Conservation (phyloP, 768 basidiomycete species). For the Coprinopsis strossmayeri region DNA sequence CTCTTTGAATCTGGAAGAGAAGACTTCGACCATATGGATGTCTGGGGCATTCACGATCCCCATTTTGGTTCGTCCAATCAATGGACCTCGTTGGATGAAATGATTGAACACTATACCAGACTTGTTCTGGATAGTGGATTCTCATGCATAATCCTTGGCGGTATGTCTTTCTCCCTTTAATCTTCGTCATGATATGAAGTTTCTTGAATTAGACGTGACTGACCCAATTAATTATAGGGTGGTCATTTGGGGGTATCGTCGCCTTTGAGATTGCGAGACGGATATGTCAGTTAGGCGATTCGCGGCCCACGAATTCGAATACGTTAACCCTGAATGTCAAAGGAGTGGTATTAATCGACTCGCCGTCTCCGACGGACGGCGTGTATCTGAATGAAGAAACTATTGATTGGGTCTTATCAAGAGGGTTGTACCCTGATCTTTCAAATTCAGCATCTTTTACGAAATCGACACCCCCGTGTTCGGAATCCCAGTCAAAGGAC, state of each 20-base stretch:
- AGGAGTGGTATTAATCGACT: neutral
- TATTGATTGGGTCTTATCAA: neutral
- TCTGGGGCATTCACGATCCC: constrained; percentile 62
- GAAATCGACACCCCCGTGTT: neutral
- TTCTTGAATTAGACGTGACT: no score
- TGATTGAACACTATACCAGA: constrained; percentile 47
- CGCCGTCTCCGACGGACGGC: neutral
- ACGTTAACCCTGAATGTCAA: neutral
- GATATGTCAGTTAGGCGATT: no score
- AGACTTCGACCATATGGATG: no score
- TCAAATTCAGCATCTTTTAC: neutral
- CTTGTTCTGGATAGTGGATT: constrained; percentile 27
- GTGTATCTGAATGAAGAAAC: neutral
- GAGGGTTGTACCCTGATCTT: neutral
- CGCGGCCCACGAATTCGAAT: no score
- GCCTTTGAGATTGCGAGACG: constrained; percentile 59
- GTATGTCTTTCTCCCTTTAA: constrained; percentile 25
- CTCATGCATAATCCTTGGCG: constrained; percentile 49
- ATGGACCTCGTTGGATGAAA: constrained; percentile 45
- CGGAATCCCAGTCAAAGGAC: neutral
- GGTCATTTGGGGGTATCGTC: constrained; percentile 74
- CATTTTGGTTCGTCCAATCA: constrained; percentile 31
- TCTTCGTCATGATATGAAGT: neutral
- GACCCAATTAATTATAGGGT: constrained; percentile 37
- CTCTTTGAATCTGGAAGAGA: no score